Evolutionary conservation across 2,329 filamentous ascomycete genomes (phyloP), one percentile per base, ranked within the genome.

Genomic region (Trichoderma hamatum): DNA sequence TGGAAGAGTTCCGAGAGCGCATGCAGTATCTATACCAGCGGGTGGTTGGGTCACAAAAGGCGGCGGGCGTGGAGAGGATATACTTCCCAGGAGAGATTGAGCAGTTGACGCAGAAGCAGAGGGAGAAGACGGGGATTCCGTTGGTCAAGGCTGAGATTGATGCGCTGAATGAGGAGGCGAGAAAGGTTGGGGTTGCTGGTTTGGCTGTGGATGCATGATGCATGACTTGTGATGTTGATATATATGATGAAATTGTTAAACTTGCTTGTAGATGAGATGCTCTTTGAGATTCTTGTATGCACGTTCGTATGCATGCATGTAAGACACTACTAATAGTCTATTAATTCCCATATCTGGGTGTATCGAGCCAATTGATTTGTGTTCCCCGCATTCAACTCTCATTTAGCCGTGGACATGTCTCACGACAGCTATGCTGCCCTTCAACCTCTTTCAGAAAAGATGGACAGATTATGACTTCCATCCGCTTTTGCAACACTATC

Each of bases 1-100:
- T 90, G 70, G 88, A 90, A 1, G 90, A 92, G 52, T 94, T 94
- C 75, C 86, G 87, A 34, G 83, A 84, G 63, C 81, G 90, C 10
- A 88, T 89, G 83, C 81, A 84, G 64, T 81, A 85, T 36, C 75
- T 89, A 2, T 86, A 89, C 71, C 79, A 85, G 67, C 78, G 82
- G 10, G 85, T 89, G 1, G 82, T 86, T 0, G 84, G 81, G 0
- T 84, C 82, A 0, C 85, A 88, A 2, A 88, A 82, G 77, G 85
- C 84, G 59, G 81, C 80, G 1, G 86, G 85, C 0, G 84, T 88
- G 0, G 86, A 88, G 0, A 80, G 86, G 32, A 86, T 89, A 16
- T 89, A 87, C 71, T 89, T 88, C 61, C 86, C 87, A 0, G 87
- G 87, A 0, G 89, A 91, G 78, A 83, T 87, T 61, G 89, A 91